Evolutionary conservation across 2,329 filamentous ascomycete species (phyloP), one percentile per base, ranked within the genome.

Genomic region (Huntiella decipiens): DNA sequence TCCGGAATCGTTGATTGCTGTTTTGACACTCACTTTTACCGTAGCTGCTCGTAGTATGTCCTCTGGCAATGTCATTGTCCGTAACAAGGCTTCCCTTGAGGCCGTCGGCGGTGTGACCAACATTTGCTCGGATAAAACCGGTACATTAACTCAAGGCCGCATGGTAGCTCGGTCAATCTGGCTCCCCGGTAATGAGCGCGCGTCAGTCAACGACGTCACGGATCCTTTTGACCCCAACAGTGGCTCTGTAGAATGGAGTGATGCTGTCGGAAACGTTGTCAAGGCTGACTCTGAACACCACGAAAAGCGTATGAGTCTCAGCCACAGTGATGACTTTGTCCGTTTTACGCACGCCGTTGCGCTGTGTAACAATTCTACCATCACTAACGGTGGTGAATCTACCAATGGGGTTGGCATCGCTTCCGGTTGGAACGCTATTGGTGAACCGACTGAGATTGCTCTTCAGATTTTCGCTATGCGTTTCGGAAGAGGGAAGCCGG

Each of bases 401-500:
- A 49, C 48, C 28, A 49, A 33, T 6, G 47, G 41, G 37, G 43
- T 33, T 12, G 51, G 45, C 16, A 19, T 47, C 32, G 44, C 46
- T 28, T 50, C 47, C 11, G 57, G 63, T 2, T 80, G 75, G 74
- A 67, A 64, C 37, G 74, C 74, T 15, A 61, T 75, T 37, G 78
- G 77, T 42, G 76, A 81, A 52, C 76, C 77, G 3, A 84, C 80
- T 3, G 79, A 84, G 53, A 81, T 84, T 49, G 79, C 80, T 8
- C 71, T 84, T 12, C 77, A 81, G 52, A 78, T 83, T 7, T 78
- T 84, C 50, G 77, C 79, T 40, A 75, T 77, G 62, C 73, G 79
- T 13, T 82, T 82, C 53, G 66, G 68, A 28, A 66, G 68, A 49
- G 66, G 63, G 44, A 69, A 68, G 55, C 55, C 60, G 1, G 57